Evolutionary conservation across 2,329 filamentous ascomycete species (phyloP), one percentile per base, ranked within the genome.

Genomic region (Aureobasidium sp.): DNA sequence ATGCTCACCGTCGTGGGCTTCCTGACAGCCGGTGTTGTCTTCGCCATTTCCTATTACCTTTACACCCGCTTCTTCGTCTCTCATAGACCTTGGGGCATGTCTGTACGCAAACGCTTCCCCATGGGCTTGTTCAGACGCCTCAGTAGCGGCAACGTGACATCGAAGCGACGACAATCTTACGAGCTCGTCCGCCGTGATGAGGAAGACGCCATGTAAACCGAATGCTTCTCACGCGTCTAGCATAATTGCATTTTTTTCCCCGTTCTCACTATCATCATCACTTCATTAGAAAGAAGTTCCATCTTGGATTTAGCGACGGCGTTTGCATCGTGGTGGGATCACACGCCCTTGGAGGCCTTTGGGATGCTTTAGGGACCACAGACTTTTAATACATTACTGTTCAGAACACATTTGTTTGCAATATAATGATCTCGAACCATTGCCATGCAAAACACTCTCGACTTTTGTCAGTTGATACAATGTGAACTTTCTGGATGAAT

Each of bases 1-100:
- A 73, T 84, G 61, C 75, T 84, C 17, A 84, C 82, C 3, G 70
- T 80, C 25, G 67, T 77, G 27, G 81, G 81, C 25, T 82, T 82
- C 68, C 63, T 78, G 41, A 65, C 82, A 14, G 81, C 78, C 29
- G 76, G 75, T 45, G 68, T 77, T 27, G 72, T 82, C 22, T 77
- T 81, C 17, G 73, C 80, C 62, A 68, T 74, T 42, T 70, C 79
- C 61, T 84, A 80, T 78, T 81, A 76, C 75, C 71, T 75, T 27
- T 84, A 83, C 64, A 77, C 76, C 31, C 78, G 79, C 69, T 78
- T 64, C 66, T 64, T 71, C 56, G 27, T 66, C 22, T 39, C 47
- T 22, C 58, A 63, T 37, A 62, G 62, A 31, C 58, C 58, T 15
- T 61, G 47, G 27, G 39, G 20, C 42, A 25, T 53, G 29, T 48